Percentiles rank a stretch among this genome's conserved stretches.
Evolutionary conservation across 2,329 filamentous ascomycete genomes (phyloP).

Genomic region (Hymenoscyphus fraxineus): DNA sequence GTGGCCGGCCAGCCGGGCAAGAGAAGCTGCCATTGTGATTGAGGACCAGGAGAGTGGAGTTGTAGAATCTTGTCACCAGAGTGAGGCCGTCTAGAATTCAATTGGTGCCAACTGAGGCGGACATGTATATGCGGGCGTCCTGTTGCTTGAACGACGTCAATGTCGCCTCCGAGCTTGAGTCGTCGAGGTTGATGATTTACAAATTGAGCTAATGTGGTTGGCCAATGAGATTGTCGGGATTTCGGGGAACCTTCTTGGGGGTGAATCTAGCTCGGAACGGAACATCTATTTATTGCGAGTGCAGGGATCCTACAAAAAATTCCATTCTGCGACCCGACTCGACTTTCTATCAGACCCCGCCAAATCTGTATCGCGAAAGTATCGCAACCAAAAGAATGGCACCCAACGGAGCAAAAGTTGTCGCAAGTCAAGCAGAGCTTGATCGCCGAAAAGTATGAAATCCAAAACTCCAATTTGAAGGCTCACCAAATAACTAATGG

Average conservation of each 20-base stretch:
- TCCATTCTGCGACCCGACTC: slow-evolving; percentile 10
- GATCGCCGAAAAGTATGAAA: slow-evolving; percentile 56
- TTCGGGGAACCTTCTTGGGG: background rate
- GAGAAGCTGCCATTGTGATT: slow-evolving; percentile 64
- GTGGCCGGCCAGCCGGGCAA: slow-evolving; percentile 70
- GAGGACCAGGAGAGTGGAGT: slow-evolving; percentile 19
- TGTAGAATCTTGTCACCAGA: slow-evolving; percentile 21
- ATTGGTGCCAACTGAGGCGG: slow-evolving; percentile 21
- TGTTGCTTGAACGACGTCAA: slow-evolving; percentile 5
- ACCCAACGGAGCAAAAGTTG: slow-evolving; percentile 38
- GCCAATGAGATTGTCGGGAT: background rate
- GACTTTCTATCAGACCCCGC: slow-evolving; percentile 22
- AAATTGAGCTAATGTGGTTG: slow-evolving; percentile 5
- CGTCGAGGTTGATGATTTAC: slow-evolving; percentile 26
- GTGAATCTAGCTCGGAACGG: background rate
- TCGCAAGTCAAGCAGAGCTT: slow-evolving; percentile 50
- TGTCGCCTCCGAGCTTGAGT: slow-evolving; percentile 14
- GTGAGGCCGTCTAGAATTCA: slow-evolving; percentile 19
- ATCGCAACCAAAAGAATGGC: slow-evolving; percentile 38
- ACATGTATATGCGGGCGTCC: slow-evolving; percentile 7
- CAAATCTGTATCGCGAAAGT: slow-evolving; percentile 6
- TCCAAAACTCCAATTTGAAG: background rate
- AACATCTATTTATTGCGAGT: background rate
- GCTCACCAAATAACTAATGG: slow-evolving; percentile 4
- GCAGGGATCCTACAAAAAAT: slow-evolving; percentile 12